These are phyloP conservation scores for Wickerhamiella occidentalis DNA, from an alignment of 805 yeast genomes.

Conservation along the genomic window DNA sequence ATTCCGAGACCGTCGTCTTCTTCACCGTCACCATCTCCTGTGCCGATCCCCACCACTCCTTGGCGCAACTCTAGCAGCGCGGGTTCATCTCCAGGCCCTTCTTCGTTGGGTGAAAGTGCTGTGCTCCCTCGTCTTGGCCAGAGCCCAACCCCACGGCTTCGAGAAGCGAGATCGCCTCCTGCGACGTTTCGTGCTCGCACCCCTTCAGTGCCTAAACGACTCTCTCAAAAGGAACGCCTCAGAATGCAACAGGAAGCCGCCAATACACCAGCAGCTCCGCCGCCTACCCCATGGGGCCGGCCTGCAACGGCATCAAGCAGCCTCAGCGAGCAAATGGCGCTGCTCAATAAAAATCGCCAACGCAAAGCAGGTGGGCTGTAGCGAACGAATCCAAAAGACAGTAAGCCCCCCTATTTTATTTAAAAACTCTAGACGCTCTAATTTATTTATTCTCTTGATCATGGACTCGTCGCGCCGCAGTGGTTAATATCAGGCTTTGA, in stretches of 20 bases:
- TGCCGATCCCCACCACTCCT: neutral
- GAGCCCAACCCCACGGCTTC: neutral
- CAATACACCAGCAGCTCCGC: neutral
- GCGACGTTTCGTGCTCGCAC: slow-evolving; percentile 2
- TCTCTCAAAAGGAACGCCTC: slow-evolving; percentile 8
- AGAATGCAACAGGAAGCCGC: neutral
- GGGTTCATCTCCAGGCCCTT: neutral
- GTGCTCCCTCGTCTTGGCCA: neutral
- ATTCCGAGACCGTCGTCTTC: neutral
- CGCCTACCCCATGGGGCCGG: slow-evolving; percentile 11
- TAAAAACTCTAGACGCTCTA: neutral
- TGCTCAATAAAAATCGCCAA: slow-evolving; percentile 1
- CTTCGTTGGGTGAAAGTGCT: neutral
- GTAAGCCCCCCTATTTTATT: too few species aligned
- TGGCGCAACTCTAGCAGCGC: neutral
- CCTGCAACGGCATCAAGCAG: neutral
- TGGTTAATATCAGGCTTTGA: neutral
- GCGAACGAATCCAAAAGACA: too few species aligned
- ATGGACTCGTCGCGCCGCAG: neutral
- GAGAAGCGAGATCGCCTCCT: neutral
- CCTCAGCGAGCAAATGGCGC: slow-evolving; percentile 8
- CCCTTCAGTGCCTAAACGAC: slow-evolving; percentile 2
- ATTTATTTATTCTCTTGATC: neutral
- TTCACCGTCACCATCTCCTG: neutral
- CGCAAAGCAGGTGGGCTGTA: neutral